Percentiles rank a stretch among this genome's conserved stretches.
Evolutionary conservation across 108 stramenopile genomes (phyloP).

Genomic region (Conticribra guillardii): DNA sequence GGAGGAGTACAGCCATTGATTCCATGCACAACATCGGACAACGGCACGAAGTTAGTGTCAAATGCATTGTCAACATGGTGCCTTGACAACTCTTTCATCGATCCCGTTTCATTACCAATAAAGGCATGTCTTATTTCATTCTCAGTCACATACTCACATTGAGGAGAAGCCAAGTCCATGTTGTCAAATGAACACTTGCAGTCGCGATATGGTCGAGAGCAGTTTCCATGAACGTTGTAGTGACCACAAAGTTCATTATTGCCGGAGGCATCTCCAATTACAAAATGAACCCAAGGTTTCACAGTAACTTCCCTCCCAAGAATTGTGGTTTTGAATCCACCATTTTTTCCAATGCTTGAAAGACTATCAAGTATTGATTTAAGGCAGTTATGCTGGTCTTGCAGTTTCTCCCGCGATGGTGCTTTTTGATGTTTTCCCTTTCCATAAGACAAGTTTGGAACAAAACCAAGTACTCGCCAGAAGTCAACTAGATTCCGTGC

Average conservation of each 20-base stretch:
- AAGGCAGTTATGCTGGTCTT: constrained; percentile 15
- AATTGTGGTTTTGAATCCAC: background rate
- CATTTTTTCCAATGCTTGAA: background rate
- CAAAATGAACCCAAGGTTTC: constrained; percentile 8
- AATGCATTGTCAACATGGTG: constrained; percentile 4
- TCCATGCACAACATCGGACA: background rate
- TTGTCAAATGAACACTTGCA: background rate
- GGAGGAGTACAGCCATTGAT: constrained; percentile 1
- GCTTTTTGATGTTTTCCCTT: background rate
- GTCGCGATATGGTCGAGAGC: background rate
- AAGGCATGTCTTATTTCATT: background rate
- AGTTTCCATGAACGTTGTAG: constrained; percentile 5
- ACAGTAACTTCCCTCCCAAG: background rate
- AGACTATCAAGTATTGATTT: background rate
- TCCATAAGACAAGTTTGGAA: constrained; percentile 7
- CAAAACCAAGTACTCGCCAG: background rate
- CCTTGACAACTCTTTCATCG: background rate
- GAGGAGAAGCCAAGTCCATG: background rate
- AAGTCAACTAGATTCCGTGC: background rate
- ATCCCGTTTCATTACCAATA: background rate
- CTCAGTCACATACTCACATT: constrained; percentile 1
- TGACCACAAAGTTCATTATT: background rate
- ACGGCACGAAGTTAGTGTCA: constrained; percentile 1
- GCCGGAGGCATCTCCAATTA: constrained; percentile 7
- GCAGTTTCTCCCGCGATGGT: background rate